Evolutionary conservation across 176 grass and related monocot genomes (phyloP).

Genomic region (Eleusine coracana): DNA sequence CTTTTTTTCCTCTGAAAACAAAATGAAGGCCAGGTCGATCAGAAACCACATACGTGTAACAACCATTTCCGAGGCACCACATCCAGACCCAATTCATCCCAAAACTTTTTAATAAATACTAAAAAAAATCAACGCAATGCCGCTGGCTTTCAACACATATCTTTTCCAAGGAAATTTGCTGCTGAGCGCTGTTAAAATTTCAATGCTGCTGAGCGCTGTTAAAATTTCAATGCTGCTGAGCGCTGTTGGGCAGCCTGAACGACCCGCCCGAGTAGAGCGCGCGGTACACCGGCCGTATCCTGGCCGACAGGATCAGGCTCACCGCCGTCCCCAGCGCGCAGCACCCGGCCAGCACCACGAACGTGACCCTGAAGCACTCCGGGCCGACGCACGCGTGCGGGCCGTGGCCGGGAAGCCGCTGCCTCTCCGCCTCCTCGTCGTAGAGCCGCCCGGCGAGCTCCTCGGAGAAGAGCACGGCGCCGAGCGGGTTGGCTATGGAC

Average conservation of each 20-base stretch:
- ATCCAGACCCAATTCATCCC: too few relatives aligned
- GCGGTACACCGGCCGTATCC: constrained; percentile 64
- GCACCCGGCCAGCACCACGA: constrained; percentile 52
- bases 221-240: constrained; percentile 22
- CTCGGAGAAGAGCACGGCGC: constrained; percentile 60
- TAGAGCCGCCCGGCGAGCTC: constrained; percentile 57
- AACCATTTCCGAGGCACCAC: not conserved
- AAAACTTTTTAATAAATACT: not conserved
- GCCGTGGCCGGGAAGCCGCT: not conserved
- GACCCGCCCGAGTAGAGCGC: constrained; percentile 56
- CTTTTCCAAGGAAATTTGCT: not conserved
- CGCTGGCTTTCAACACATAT: too few relatives aligned
- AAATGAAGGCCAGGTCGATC: not conserved
- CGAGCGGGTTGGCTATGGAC: constrained; percentile 63
- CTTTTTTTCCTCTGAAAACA: too few relatives aligned
- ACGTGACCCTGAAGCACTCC: constrained; percentile 57
- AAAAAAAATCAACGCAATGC: not conserved
- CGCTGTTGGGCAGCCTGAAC: constrained; percentile 37
- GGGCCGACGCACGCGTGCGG: constrained; percentile 48
- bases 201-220: too few relatives aligned
- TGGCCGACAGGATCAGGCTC: constrained; percentile 49
- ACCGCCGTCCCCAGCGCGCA: constrained; percentile 54
- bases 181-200: too few relatives aligned
- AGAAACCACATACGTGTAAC: not conserved
- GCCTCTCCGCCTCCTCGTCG: constrained; percentile 48